phyloP scores from a whole-genome alignment of 2,329 filamentous ascomycete species.

The Helminthosporium solani region DNA sequence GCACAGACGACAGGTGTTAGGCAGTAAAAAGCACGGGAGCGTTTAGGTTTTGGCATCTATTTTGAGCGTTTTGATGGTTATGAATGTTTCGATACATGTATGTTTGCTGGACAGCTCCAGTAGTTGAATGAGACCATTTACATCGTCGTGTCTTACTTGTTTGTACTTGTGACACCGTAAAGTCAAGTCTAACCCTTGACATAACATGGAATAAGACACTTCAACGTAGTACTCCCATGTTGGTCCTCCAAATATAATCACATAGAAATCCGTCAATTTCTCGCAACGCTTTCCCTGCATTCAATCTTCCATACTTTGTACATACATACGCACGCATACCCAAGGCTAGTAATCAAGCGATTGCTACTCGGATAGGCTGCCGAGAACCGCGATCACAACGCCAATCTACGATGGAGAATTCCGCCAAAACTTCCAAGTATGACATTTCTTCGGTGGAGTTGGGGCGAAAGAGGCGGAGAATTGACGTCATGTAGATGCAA shows the following conservation, averaged over 20 bases:
- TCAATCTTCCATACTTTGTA: too few species aligned
- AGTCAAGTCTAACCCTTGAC: too few species aligned
- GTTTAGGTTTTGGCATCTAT: too few species aligned
- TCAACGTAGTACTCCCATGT: too few species aligned
- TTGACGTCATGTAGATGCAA: slow-evolving; percentile 4
- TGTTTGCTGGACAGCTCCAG: neutral
- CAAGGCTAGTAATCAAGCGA: neutral
- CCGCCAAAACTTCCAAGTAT: neutral
- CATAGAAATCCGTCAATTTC: too few species aligned
- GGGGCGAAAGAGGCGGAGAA: neutral
- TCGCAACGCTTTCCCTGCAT: too few species aligned
- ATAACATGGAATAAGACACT: too few species aligned
- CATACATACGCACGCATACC: neutral
- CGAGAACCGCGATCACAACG: neutral
- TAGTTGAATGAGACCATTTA: neutral
- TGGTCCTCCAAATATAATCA: neutral
- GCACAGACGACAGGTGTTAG: slow-evolving; percentile 39
- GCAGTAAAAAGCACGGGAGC: too few species aligned
- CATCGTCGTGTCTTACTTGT: neutral
- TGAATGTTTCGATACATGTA: neutral
- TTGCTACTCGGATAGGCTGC: neutral
- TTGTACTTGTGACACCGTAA: too few species aligned
- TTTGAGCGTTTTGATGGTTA: slow-evolving; percentile 3
- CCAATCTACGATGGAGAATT: neutral
- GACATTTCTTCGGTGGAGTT: neutral